Base-by-base conservation (phyloP, 768 basidiomycete species). In the Clitopilus passeckerianus region DNA sequence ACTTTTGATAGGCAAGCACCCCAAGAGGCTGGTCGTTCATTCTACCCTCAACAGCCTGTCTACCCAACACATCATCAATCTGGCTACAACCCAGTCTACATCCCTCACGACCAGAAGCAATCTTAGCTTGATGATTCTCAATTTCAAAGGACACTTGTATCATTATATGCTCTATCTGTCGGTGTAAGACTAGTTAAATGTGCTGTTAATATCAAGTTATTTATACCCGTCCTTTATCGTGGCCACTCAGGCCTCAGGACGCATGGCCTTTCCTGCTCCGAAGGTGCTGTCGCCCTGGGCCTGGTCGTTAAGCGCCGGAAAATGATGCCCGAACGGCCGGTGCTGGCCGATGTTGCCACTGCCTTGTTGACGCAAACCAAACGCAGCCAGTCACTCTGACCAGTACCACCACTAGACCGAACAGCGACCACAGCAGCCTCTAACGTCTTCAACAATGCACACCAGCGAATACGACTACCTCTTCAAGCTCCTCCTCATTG, bases 401-500 rank as follows among this genome's bases (percentile, higher is more conserved):
- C 71, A 65, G 68, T 70, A 66, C 70, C 65, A 64, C 67, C 66
- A 61, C 66, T 72, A 67, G 61, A 64, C 66, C 66, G 59, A 67
- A 62, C 66, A 57, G 58, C 60, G 62, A 65, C 63, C 63, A 66
- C 61, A 57, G 59, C 59, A 61, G 58, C 60, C 64, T 62, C 71
- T 64, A 63, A 58, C 60, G 27, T 57, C 41, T 43, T 57, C 60
- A 58, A 60, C 62, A 64, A 82, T 93, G 91, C 91, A 93, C 71
- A 91, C 91, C 72, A 89, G 88, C 80, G 92, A 93, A 74, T 95
- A 94, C 85, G 93, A 95, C 79, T 94, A 90, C 70, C 91, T 95
- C 72, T 94, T 95, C 84, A 95, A 94, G 80, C 90, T 95, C 61
- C 88, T 95, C 71, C 90, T 95, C 77, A 95, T 94, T 66, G 93